Evolutionary conservation across 2,329 filamentous ascomycete genomes (phyloP).

Genomic region (Tothia fuscella): DNA sequence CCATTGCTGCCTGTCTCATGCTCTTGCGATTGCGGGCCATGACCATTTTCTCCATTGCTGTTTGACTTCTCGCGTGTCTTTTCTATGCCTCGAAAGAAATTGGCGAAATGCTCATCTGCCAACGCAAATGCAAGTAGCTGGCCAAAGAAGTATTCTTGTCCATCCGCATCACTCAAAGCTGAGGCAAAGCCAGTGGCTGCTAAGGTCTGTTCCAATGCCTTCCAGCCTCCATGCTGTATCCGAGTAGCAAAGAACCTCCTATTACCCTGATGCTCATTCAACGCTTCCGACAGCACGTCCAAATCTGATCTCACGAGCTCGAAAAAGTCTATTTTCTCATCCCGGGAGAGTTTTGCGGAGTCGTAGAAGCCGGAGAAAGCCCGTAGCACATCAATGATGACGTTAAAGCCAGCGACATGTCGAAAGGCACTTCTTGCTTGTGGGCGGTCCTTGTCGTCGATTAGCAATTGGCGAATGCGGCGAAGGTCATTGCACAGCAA

Average conservation of each 20-base stretch:
- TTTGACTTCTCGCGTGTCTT: constrained; percentile 11
- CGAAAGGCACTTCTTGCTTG: constrained; percentile 70
- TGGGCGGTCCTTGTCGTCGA: constrained; percentile 32
- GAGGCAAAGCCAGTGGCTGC: constrained; percentile 46
- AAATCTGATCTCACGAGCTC: constrained; percentile 60
- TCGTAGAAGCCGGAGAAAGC: constrained; percentile 67
- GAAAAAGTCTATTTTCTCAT: constrained; percentile 55
- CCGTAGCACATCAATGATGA: constrained; percentile 56
- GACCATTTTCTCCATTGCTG: background rate
- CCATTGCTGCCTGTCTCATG: background rate
- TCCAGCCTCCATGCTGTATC: constrained; percentile 68
- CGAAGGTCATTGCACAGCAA: constrained; percentile 41
- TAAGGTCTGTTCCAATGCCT: constrained; percentile 60
- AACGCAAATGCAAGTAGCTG: constrained; percentile 70
- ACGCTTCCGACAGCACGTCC: constrained; percentile 59
- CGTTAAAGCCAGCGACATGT: constrained; percentile 65
- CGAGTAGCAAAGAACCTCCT: constrained; percentile 71
- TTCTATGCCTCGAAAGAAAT: constrained; percentile 44
- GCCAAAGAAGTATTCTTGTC: constrained; percentile 65
- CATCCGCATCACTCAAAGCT: constrained; percentile 22
- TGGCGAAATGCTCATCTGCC: constrained; percentile 62
- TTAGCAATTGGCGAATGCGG: constrained; percentile 53
- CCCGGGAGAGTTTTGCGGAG: constrained; percentile 45
- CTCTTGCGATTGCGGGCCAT: too few species aligned
- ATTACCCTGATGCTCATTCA: constrained; percentile 75